Percentiles rank a stretch among this genome's conserved stretches.
These are phyloP conservation scores for Aureobasidium namibiae DNA, from an alignment of 2,329 filamentous ascomycete species.

Conservation along the genomic window DNA sequence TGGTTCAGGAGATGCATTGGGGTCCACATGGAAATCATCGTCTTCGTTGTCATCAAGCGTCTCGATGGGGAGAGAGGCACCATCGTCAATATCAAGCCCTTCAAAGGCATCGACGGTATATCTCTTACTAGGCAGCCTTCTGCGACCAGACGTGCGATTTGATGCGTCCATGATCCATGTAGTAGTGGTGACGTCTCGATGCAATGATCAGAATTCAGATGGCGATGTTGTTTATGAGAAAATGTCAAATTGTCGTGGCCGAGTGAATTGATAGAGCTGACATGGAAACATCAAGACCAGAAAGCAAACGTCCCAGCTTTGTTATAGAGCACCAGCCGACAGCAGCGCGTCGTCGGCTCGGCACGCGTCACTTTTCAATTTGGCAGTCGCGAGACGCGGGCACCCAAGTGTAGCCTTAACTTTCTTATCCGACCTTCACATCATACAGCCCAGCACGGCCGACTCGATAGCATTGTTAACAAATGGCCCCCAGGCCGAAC, in stretches of 20 bases:
- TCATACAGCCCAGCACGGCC: neutral
- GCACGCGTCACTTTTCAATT: conserved; percentile 3
- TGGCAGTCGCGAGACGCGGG: conserved; percentile 1
- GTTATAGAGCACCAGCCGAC: neutral
- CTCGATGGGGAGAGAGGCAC: conserved; percentile 18
- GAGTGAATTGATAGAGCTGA: neutral
- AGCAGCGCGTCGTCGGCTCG: neutral
- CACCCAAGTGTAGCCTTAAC: neutral
- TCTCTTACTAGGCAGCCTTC: conserved; percentile 17
- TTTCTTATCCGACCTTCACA: neutral
- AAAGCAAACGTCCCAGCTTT: neutral
- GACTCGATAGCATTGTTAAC: neutral
- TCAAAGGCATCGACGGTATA: conserved; percentile 30
- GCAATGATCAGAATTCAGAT: neutral
- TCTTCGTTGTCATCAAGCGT: conserved; percentile 24
- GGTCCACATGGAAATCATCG: conserved; percentile 29
- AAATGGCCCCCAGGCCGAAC: neutral
- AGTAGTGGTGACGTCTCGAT: neutral
- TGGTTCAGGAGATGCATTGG: conserved; percentile 21
- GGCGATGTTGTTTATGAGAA: neutral
- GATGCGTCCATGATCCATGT: neutral
- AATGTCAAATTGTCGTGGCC: neutral
- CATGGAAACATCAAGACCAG: neutral
- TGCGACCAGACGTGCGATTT: conserved; percentile 11
- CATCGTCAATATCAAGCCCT: conserved; percentile 23